phyloP scores from a whole-genome alignment of 1,284 basidiomycete genomes.

The Puccinia triticina region DNA sequence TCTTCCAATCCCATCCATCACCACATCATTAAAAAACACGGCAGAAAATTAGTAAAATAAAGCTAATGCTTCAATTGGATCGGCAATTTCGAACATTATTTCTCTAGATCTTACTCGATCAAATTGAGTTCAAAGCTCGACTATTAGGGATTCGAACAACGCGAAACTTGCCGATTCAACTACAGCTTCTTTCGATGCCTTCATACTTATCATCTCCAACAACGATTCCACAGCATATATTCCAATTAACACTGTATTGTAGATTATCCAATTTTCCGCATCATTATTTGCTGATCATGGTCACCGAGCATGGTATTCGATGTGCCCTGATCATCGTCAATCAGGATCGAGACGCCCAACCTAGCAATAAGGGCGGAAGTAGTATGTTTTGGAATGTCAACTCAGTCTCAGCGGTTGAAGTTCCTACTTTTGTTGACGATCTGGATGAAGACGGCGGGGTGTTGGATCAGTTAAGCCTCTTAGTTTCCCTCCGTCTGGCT shows the following conservation, averaged over 20 bases:
- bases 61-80: background rate
- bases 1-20: background rate
- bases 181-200: background rate
- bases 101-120: slow-evolving; percentile 40
- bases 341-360: slow-evolving; percentile 1
- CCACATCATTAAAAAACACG: background rate
- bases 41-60: background rate
- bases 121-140: slow-evolving; percentile 41
- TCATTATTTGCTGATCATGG: slow-evolving; percentile 40
- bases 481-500: background rate
- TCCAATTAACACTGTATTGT: slow-evolving; percentile 31
- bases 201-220: slow-evolving; percentile 20
- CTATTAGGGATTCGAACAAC: slow-evolving; percentile 28
- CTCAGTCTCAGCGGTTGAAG: background rate
- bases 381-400: slow-evolving; percentile 11
- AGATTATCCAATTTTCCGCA: slow-evolving; percentile 30
- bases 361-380: background rate
- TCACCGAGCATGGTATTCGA: slow-evolving; percentile 31
- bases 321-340: slow-evolving; percentile 38
- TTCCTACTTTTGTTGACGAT: slow-evolving; percentile 25
- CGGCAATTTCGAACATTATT: background rate
- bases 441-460: slow-evolving; percentile 30
- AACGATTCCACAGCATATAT: slow-evolving; percentile 10
- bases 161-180: slow-evolving; percentile 38
- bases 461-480: slow-evolving; percentile 24